Percentiles rank a stretch among this genome's conserved stretches.
These are phyloP conservation scores for Colletotrichum sp. DNA, from an alignment of 2,329 filamentous ascomycete species.

Conservation along the genomic window DNA sequence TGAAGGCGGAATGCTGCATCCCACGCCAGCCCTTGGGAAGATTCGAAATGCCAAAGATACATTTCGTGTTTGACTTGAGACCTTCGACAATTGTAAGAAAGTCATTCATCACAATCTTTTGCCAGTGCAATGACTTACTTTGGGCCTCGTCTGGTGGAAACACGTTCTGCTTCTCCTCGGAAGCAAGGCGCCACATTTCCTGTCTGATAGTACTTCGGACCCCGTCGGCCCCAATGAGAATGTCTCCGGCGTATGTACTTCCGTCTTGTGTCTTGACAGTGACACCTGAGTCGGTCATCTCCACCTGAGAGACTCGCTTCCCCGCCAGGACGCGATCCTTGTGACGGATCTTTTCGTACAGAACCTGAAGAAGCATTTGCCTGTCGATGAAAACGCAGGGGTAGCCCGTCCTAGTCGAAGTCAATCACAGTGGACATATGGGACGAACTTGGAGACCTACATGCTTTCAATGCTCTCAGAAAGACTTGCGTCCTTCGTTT, in stretches of 20 bases:
- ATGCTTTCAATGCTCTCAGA: neutral
- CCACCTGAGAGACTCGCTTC: slow-evolving; percentile 10
- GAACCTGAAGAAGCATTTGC: slow-evolving; percentile 33
- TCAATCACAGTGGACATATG: neutral
- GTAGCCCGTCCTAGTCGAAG: slow-evolving; percentile 29
- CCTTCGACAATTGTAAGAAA: neutral
- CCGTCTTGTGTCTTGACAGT: slow-evolving; percentile 35
- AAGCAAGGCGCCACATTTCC: slow-evolving; percentile 29
- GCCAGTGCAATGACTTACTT: neutral
- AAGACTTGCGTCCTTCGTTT: neutral
- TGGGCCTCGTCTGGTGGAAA: slow-evolving; percentile 14
- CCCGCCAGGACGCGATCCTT: slow-evolving; percentile 25
- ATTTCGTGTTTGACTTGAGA: slow-evolving; percentile 18
- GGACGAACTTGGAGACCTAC: neutral
- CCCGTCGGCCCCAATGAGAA: slow-evolving; percentile 45
- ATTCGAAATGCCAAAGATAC: slow-evolving; percentile 43
- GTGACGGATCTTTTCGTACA: slow-evolving; percentile 37
- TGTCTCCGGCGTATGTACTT: slow-evolving; percentile 29
- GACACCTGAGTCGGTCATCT: slow-evolving; percentile 17
- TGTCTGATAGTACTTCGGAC: slow-evolving; percentile 40
- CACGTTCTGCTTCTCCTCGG: neutral
- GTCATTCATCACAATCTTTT: too few species aligned
- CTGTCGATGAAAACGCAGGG: slow-evolving; percentile 38
- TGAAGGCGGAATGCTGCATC: neutral
- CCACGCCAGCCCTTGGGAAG: slow-evolving; percentile 1